Conservation (phyloP, 2,329 filamentous ascomycete species). For the Scytalidium lignicola region DNA sequence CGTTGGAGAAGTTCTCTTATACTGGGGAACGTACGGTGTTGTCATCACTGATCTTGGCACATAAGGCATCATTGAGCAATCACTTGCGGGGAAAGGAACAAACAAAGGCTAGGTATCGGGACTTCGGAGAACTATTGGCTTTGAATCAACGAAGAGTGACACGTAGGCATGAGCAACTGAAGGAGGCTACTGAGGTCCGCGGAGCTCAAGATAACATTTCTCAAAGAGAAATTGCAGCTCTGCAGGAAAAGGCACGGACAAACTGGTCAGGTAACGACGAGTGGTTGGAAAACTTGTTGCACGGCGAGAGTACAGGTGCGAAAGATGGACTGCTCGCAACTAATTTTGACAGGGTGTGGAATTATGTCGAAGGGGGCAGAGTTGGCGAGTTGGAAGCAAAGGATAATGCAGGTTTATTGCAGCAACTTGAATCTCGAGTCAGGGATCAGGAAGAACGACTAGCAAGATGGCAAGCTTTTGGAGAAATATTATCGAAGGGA, state of each 20-base stretch:
- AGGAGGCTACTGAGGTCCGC: slow-evolving; percentile 24
- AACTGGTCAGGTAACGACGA: slow-evolving; percentile 76
- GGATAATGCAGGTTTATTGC: slow-evolving; percentile 48
- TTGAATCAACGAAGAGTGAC: slow-evolving; percentile 56
- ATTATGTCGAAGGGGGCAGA: slow-evolving; percentile 54
- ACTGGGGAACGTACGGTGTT: slow-evolving; percentile 50
- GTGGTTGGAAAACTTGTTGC: slow-evolving; percentile 67
- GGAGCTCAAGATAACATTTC: slow-evolving; percentile 14
- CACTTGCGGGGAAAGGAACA: slow-evolving; percentile 55
- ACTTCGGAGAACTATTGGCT: slow-evolving; percentile 61
- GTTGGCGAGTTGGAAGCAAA: slow-evolving; percentile 50
- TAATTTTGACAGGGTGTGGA: slow-evolving; percentile 68
- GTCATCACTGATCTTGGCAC: slow-evolving; percentile 64
- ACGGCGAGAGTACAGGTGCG: slow-evolving; percentile 54
- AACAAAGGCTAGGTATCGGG: slow-evolving; percentile 51
- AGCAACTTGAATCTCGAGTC: slow-evolving; percentile 67
- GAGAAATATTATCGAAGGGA: slow-evolving; percentile 28
- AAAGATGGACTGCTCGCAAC: slow-evolving; percentile 60
- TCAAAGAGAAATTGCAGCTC: slow-evolving; percentile 30
- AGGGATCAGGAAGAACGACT: slow-evolving; percentile 62
- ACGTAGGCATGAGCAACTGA: slow-evolving; percentile 45
- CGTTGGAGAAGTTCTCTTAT: slow-evolving; percentile 55
- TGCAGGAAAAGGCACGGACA: slow-evolving; percentile 58
- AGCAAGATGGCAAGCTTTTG: slow-evolving; percentile 68
- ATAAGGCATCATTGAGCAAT: slow-evolving; percentile 61